These are phyloP conservation scores for Uronychia setigera DNA, from an alignment of 73 alveolate genomes.

Conservation along the genomic window DNA sequence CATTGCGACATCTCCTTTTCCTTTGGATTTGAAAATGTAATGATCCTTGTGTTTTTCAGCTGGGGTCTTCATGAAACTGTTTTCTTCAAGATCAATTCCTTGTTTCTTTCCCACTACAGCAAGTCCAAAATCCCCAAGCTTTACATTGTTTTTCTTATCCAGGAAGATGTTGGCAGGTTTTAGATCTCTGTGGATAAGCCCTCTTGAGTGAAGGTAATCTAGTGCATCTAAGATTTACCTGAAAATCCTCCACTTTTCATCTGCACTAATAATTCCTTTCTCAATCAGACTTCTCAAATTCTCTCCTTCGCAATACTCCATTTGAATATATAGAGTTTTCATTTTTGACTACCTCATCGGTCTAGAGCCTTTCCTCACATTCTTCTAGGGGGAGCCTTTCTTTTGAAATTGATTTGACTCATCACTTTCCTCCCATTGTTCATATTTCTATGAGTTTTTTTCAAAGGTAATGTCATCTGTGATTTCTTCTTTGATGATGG, in stretches of 20 bases:
- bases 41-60: background rate
- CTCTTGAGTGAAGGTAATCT: conserved; percentile 72
- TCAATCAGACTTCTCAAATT: conserved; percentile 52
- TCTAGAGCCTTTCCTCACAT: background rate
- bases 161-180: conserved; percentile 85
- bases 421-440: background rate
- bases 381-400: background rate
- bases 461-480: background rate
- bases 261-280: conserved; percentile 37
- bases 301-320: conserved; percentile 86
- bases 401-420: background rate
- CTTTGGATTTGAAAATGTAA: too few relatives aligned
- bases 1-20: background rate
- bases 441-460: background rate
- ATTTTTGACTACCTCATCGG: conserved; percentile 2
- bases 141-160: conserved; percentile 71
- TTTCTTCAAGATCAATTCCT: background rate
- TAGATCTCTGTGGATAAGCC: conserved; percentile 83
- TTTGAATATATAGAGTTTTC: conserved; percentile 66
- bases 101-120: conserved; percentile 29
- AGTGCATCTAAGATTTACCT: conserved; percentile 78
- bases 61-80: background rate
- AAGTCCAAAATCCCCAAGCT: conserved; percentile 86
- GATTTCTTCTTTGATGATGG: background rate
- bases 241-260: conserved; percentile 71